Evolutionary conservation across 805 yeast species (phyloP), one percentile per base, ranked within the genome.

Genomic region (Jamesozyma rosinii): DNA sequence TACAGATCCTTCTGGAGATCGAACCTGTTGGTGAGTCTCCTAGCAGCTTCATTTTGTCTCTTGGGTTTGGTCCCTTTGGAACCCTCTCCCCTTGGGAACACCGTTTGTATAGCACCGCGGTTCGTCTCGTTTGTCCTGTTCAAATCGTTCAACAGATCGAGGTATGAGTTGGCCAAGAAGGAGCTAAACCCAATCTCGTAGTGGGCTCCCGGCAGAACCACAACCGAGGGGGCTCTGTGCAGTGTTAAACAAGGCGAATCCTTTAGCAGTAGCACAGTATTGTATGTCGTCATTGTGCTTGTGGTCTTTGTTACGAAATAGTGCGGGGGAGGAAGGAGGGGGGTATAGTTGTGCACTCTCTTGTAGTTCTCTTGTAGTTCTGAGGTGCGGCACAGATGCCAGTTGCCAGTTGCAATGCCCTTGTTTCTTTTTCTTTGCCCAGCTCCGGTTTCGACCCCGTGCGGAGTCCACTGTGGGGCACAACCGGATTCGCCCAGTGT

Each of bases 1-100:
- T 64, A 42, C 18, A 14, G 36, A n/a, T 15, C 14, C 11, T 24
- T 24, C 29, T 24, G 10, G 6, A 11, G 6, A 24, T 24, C 11
- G 11, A 24, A 24, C 11, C 29, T 6, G 6, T 24, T 6, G 6
- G 11, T 24, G n/a, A n/a, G n/a, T n/a, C n/a, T n/a, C n/a, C n/a
- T n/a, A n/a, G n/a, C n/a, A n/a, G n/a, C n/a, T 11, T 24, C 11
- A 6, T 24, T 24, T 24, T 6, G 6, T 24, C 29, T 24, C 11
- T 24, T 24, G 6, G 11, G 6, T 8, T 24, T 11, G 10, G 6
- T 24, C 6, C 6, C 29, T 24, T 24, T 6, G 11, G 29, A 24
- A 24, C 11, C 29, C 29, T 24, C 11, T 24, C 11, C 29, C 11
- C 10, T 24, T 8, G 29, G 29, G 29, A 24, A 24, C 6, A 24